phyloP scores from a whole-genome alignment of 768 basidiomycete species.

The Cyclocybe cylindracea region DNA sequence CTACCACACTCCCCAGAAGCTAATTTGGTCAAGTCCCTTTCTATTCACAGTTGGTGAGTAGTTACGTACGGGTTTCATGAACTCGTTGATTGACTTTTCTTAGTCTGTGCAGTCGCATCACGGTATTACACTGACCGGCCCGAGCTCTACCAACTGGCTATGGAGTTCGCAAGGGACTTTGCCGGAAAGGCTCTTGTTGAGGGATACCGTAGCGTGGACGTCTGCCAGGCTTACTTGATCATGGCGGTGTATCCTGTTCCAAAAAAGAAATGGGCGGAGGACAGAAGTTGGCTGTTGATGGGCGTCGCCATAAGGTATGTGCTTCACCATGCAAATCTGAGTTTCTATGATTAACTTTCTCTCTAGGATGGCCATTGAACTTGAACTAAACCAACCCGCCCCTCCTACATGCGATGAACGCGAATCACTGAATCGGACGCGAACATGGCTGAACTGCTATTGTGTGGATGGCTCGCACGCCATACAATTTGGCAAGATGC shows the following conservation, averaged over 20 bases:
- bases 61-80: background rate
- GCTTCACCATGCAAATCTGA: background rate
- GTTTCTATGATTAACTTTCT: background rate
- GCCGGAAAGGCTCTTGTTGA: constrained; percentile 62
- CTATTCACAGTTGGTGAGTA: constrained; percentile 61
- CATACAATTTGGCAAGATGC: constrained; percentile 75
- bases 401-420: constrained; percentile 52
- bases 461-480: constrained; percentile 75
- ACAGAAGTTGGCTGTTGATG: constrained; percentile 71
- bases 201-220: constrained; percentile 69
- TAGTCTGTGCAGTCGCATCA: constrained; percentile 72
- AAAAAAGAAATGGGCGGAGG: constrained; percentile 67
- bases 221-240: constrained; percentile 76
- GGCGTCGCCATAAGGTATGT: constrained; percentile 66
- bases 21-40: constrained; percentile 58
- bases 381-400: constrained; percentile 63
- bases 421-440: constrained; percentile 67
- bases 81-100: background rate
- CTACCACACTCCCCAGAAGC: constrained; percentile 52
- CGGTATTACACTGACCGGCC: constrained; percentile 60
- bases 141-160: constrained; percentile 55
- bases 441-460: constrained; percentile 78
- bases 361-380: constrained; percentile 67
- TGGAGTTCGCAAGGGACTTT: constrained; percentile 62
- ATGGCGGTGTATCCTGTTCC: constrained; percentile 65